Conservation (phyloP, 73 alveolate species). For the Breviolum minutum region DNA sequence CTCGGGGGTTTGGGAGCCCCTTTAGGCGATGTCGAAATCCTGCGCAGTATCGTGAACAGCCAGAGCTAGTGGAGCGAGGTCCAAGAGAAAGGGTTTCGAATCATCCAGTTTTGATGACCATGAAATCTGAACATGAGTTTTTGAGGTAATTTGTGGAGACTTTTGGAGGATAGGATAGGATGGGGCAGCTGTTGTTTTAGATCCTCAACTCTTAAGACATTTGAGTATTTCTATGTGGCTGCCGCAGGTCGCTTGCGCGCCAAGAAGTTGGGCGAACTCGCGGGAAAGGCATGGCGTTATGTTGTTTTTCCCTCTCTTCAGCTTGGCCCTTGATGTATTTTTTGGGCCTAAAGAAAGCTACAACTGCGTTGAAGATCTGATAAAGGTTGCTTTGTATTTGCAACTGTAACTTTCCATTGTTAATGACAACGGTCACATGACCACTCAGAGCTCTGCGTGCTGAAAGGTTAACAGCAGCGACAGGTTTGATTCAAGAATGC, state of each 20-base stretch:
- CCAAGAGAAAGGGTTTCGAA: background rate
- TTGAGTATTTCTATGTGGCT: too few species aligned
- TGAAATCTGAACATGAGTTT: background rate
- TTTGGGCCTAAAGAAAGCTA: too few species aligned
- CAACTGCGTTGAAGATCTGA: too few species aligned
- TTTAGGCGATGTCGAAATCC: constrained; percentile 42
- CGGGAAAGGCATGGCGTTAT: constrained; percentile 9
- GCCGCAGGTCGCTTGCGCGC: constrained; percentile 44
- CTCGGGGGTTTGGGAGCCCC: too few species aligned
- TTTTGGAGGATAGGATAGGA: background rate
- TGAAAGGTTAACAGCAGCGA: too few species aligned
- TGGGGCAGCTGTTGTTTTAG: background rate
- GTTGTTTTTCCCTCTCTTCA: background rate
- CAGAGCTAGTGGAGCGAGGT: constrained; percentile 60
- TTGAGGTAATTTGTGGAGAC: background rate
- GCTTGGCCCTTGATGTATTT: too few species aligned
- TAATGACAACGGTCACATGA: too few species aligned
- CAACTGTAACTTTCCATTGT: too few species aligned
- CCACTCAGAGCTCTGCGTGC: too few species aligned
- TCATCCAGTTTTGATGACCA: background rate
- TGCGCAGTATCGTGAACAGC: constrained; percentile 37
- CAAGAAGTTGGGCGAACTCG: constrained; percentile 72
- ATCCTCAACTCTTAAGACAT: too few species aligned
- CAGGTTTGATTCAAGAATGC: too few species aligned
- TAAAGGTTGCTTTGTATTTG: too few species aligned